Evolutionary conservation across 2,329 filamentous ascomycete genomes (phyloP), one percentile per base, ranked within the genome.

Genomic region (Fusarium robinianum): DNA sequence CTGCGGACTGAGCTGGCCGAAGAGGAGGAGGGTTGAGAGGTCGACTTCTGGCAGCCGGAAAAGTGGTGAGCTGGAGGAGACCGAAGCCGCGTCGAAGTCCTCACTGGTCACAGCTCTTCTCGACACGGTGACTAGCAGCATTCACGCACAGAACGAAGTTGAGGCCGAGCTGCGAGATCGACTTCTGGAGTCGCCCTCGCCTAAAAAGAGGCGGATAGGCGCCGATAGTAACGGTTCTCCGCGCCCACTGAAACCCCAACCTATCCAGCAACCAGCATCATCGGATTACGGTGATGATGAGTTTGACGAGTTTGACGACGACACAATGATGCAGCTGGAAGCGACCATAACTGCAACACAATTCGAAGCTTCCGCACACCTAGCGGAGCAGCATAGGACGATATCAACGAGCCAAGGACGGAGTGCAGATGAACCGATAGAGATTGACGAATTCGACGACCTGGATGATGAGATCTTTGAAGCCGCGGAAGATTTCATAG

Each of bases 1-100:
- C 63, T 87, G 83, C 61, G 85, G 84, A 12, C 74, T 79, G 16
- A 79, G 87, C 55, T 88, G 85, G 78, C 84, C 85, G 2, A 91
- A 91, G 65, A 76, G 84, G 52, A 77, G 84, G 55, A 85, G 77
- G 55, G 60, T 81, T 6, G 79, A 83, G 35, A 74, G 73, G 22
- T 65, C 70, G 10, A 75, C 71, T 36, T 61, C 66, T 1, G 65
- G 65, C 4, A 62, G 63, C 22, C 63, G 67, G 30, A 52, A 57
- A 21, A 64, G 63, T 40, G 61, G 59, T 24, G 59, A 67, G 26
- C 62, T 62, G 48, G 64, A 67, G 58, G 67, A 73, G 47, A 71
- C 68, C 52, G 72, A 74, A 43, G 75, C 77, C 19, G 71, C 71
- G 4, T 79, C 77, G 2, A 84, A 83, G 51, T 74, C 76, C 0